A percentile compares a stretch with the other conserved stretches of the same genome.
Conservation (phyloP, 331 rosid genomes). For the Cucumis variabilis region DNA sequence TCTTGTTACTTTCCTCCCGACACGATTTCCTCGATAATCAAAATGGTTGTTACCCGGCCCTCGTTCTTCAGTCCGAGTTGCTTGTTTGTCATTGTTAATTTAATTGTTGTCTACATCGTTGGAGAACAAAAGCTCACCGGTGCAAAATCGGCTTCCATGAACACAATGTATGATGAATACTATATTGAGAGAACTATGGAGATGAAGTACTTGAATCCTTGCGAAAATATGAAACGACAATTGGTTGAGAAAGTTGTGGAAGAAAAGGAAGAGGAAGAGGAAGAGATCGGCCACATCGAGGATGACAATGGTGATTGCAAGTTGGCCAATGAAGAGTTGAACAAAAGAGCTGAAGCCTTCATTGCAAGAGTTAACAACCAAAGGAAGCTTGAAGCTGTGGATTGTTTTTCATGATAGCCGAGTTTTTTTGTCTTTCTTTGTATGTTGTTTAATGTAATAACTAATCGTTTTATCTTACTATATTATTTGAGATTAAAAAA, state of each 20-base stretch:
- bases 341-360: conserved; percentile 52
- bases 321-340: conserved; percentile 50
- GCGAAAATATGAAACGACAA: background rate
- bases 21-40: background rate
- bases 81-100: background rate
- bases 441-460: too few relatives aligned
- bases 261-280: background rate
- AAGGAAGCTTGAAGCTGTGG: conserved; percentile 49
- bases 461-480: background rate
- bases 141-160: background rate
- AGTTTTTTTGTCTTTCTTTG: too few relatives aligned
- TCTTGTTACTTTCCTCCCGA: background rate
- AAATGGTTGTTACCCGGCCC: background rate
- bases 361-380: conserved; percentile 59
- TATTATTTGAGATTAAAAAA: background rate
- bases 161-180: background rate
- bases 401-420: background rate
- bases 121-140: conserved; percentile 3
- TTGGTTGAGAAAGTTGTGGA: background rate
- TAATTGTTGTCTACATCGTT: conserved; percentile 1
- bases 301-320: background rate
- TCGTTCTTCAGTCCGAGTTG: conserved; percentile 13
- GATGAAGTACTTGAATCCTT: background rate
- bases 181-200: background rate
- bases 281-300: too few relatives aligned